A percentile compares a stretch with the other conserved stretches of the same genome.
Evolutionary conservation across 2,329 filamentous ascomycete species (phyloP).

Genomic region (Ceratocystis cacaofunesta): DNA sequence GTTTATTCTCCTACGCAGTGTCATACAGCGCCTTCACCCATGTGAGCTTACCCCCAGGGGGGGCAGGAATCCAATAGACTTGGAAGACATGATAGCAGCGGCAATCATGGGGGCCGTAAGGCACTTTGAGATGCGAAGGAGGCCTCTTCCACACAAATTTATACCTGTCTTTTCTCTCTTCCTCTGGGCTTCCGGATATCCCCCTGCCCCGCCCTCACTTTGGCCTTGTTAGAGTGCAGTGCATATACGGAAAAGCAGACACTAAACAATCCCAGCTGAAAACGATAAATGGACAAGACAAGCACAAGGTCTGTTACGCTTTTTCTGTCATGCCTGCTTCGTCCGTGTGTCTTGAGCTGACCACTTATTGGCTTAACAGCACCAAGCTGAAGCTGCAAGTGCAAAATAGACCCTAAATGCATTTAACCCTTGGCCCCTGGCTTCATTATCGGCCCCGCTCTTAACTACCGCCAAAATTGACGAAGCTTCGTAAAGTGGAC

Average conservation of each 20-base stretch:
- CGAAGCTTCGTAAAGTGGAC: no score
- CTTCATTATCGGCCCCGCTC: conserved; percentile 3
- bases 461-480: background rate
- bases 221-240: background rate
- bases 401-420: background rate
- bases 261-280: background rate
- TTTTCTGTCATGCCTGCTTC: background rate
- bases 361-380: background rate
- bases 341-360: background rate
- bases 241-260: background rate
- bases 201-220: background rate
- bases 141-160: background rate
- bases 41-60: no score
- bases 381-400: background rate
- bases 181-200: background rate
- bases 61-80: background rate
- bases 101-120: background rate
- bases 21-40: no score
- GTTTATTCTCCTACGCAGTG: no score
- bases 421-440: background rate
- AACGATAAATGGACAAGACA: background rate
- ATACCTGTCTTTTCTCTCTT: background rate
- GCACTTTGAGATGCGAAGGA: background rate
- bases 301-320: background rate
- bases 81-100: background rate